Evolutionary conservation across 2,329 filamentous ascomycete species (phyloP), one percentile per base, ranked within the genome.

Genomic region (Fusarium sp.): DNA sequence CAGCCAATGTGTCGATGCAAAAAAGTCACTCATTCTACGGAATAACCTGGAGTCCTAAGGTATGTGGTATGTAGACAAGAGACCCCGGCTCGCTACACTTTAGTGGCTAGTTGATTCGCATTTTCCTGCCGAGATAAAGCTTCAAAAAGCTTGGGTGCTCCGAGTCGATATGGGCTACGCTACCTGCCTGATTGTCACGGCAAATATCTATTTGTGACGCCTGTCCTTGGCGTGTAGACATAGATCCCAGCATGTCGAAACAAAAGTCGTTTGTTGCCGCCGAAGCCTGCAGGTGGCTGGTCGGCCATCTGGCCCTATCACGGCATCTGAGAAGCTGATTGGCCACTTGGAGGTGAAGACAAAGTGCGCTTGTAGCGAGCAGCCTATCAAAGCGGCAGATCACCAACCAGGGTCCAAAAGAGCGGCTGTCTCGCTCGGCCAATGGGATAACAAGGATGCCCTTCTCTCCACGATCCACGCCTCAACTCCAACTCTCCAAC

Each of bases 261-360:
- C 75, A 71, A 48, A 66, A 58, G 30, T 65, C 70, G 56, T 68
- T 71, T 75, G 74, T 84, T 84, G 78, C 83, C 83, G 83, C 83
- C 82, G 77, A 75, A 64, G 70, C 67, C 75, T 82, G 80, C 78
- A 80, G 71, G 72, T 76, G 77, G 76, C 77, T 77, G 77, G 69
- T 67, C 50, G 67, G 73, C 75, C 74, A 78, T 83, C 82, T 28
- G 24, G 56, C 56, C 37, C 57, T 24, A 47, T 62, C 56, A 83
- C 81, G 71, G 66, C 59, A 54, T 45, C 61, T 57, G 44, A 57
- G 48, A 17, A 48, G 58, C 59, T 81, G 72, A 83, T 84, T 83
- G 81, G 82, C 32, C 56, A 67, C 3, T 28, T n/a, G 2, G 14
- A 54, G 37, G 68, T 73, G 72, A 70, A 65, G 56, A 53, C 28